Evolutionary conservation across 2,329 filamentous ascomycete species (phyloP).

Genomic region (Celoporthe dispersa): DNA sequence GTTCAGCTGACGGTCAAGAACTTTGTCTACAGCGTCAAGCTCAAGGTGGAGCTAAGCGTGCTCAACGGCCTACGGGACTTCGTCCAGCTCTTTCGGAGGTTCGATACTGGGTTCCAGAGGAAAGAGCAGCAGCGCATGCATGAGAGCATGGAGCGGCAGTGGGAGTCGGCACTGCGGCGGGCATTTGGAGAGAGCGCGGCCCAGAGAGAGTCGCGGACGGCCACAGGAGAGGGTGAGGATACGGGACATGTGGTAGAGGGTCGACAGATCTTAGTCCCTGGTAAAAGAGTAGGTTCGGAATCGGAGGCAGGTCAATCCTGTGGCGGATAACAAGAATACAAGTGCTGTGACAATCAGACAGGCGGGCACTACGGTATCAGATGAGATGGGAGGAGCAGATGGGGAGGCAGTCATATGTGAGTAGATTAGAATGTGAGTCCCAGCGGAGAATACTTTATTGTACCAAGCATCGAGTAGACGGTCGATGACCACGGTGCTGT

Average conservation of each 20-base stretch:
- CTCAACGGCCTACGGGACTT: constrained; percentile 45
- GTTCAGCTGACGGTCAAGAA: constrained; percentile 47
- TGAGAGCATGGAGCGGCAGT: constrained; percentile 20
- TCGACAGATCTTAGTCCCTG: constrained; percentile 8
- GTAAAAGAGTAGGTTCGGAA: background rate
- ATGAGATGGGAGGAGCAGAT: background rate
- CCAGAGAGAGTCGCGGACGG: background rate
- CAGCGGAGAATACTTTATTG: background rate
- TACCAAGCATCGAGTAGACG: background rate
- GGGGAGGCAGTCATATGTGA: background rate
- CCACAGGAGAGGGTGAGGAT: constrained; percentile 7
- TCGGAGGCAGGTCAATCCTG: background rate
- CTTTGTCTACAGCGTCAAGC: constrained; percentile 49
- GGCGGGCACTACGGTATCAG: background rate
- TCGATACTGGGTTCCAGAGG: constrained; percentile 2
- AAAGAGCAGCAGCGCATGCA: constrained; percentile 18
- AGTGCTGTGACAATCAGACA: background rate
- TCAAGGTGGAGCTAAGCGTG: constrained; percentile 61
- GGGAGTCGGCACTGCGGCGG: constrained; percentile 21
- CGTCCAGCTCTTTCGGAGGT: constrained; percentile 13
- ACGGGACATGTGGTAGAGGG: constrained; percentile 12
- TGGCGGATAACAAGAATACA: background rate
- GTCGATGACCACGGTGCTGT: background rate
- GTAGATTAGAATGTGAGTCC: background rate
- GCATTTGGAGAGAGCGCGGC: constrained; percentile 17